Evolutionary conservation across 257 asterid genomes (phyloP).

Genomic region (Datura wrightii): DNA sequence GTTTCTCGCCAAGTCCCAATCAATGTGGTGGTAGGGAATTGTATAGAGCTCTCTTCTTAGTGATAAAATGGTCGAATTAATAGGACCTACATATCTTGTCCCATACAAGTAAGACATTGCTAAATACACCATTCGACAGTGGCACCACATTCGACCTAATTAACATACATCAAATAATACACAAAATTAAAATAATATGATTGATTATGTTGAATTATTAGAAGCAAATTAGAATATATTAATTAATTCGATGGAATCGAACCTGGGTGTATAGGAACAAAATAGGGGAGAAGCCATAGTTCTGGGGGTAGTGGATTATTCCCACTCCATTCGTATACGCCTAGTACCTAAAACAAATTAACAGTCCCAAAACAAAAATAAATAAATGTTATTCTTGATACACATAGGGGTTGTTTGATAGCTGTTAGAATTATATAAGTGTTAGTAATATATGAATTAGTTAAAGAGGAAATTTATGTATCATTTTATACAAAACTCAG

Average conservation of each 20-base stretch:
- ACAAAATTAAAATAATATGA: background rate
- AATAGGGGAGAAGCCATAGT: constrained; percentile 76
- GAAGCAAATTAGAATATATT: background rate
- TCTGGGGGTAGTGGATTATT: constrained; percentile 82
- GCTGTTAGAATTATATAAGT: no score
- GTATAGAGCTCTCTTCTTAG: constrained; percentile 62
- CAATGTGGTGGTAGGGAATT: constrained; percentile 50
- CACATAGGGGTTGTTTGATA: background rate
- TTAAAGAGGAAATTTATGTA: no score
- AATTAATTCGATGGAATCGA: background rate
- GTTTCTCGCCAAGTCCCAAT: constrained; percentile 64
- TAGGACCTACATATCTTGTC: constrained; percentile 53
- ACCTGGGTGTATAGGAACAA: constrained; percentile 73
- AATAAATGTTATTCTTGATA: background rate
- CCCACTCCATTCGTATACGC: constrained; percentile 78
- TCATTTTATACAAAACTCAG: no score
- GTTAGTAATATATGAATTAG: no score
- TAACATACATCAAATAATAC: background rate
- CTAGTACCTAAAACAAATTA: constrained; percentile 54
- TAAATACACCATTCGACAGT: constrained; percentile 67
- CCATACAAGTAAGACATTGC: constrained; percentile 74
- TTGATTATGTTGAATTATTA: background rate
- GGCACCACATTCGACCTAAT: constrained; percentile 84
- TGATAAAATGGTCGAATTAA: constrained; percentile 48
- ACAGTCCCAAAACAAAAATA: background rate